Evolutionary conservation across 192 early-diverging fungal species (phyloP).

Genomic region (Rhizoclosmatium sp.): DNA sequence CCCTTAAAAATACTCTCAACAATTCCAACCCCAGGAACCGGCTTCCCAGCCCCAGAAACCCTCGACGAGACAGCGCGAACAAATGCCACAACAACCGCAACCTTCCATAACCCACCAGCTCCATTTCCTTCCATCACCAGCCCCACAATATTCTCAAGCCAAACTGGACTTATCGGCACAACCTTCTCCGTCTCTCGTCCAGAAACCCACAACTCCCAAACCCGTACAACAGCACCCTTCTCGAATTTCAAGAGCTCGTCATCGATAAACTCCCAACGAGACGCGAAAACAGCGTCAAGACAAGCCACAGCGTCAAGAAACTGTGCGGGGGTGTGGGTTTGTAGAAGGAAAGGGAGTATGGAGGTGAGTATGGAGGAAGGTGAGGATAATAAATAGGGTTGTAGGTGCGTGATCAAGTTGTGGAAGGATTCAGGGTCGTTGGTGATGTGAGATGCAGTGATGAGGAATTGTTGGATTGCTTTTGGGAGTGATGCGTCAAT

Average conservation of each 20-base stretch:
- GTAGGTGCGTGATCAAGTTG: neutral
- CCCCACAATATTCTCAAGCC: conserved; percentile 1
- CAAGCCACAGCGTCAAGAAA: neutral
- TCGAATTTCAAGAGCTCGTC: neutral
- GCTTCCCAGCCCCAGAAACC: no score
- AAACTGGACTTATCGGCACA: conserved; percentile 1
- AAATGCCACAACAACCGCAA: neutral
- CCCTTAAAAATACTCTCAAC: no score
- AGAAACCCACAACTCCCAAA: neutral
- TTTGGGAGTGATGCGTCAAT: neutral
- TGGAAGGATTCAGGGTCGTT: neutral
- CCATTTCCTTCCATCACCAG: neutral
- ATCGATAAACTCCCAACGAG: conserved; percentile 27
- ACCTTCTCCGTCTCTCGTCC: neutral
- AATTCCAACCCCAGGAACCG: neutral
- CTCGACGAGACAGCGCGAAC: neutral
- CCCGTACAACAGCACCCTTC: neutral
- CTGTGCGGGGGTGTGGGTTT: neutral
- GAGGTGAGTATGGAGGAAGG: neutral
- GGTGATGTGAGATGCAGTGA: neutral
- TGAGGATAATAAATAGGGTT: neutral
- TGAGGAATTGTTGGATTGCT: neutral
- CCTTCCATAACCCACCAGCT: neutral
- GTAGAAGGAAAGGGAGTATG: neutral
- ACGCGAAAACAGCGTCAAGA: neutral